phyloP scores from a whole-genome alignment of 164 flowering plant species.

The Malania oleifera region DNA sequence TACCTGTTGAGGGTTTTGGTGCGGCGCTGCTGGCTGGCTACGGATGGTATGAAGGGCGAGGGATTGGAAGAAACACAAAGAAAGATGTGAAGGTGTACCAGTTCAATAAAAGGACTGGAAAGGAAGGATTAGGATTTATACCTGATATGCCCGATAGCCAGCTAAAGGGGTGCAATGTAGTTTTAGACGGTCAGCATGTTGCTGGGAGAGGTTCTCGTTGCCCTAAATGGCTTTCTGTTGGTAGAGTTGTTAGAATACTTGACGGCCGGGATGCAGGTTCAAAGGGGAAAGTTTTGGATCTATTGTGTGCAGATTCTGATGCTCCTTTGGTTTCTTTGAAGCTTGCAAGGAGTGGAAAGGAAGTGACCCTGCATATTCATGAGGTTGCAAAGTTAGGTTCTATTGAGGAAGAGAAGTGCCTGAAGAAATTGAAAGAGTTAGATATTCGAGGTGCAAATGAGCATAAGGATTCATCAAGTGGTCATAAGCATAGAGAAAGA shows the following conservation, averaged over 20 bases:
- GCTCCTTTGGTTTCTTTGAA: neutral
- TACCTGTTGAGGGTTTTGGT: constrained; percentile 6
- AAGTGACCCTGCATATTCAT: neutral
- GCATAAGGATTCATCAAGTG: neutral
- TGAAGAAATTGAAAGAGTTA: neutral
- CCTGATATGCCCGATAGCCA: neutral
- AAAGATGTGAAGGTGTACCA: neutral
- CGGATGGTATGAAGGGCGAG: constrained; percentile 3
- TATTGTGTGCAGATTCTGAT: neutral
- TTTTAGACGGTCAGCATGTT: neutral
- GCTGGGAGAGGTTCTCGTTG: neutral
- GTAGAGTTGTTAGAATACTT: neutral
- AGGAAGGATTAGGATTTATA: constrained; percentile 4
- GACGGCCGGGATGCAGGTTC: neutral
- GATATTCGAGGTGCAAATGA: neutral
- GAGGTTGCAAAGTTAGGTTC: constrained; percentile 1
- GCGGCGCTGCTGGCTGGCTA: constrained; percentile 6
- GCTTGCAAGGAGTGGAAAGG: neutral
- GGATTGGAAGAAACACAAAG: constrained; percentile 4
- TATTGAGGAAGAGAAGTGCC: neutral
- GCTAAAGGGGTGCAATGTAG: neutral
- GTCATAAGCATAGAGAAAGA: neutral
- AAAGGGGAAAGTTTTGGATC: neutral
- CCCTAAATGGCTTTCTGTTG: neutral
- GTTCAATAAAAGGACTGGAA: neutral